A percentile compares a stretch with the other conserved stretches of the same genome.
phyloP scores from a whole-genome alignment of 23 red algal genomes.

The Rhodosorus marinus region DNA sequence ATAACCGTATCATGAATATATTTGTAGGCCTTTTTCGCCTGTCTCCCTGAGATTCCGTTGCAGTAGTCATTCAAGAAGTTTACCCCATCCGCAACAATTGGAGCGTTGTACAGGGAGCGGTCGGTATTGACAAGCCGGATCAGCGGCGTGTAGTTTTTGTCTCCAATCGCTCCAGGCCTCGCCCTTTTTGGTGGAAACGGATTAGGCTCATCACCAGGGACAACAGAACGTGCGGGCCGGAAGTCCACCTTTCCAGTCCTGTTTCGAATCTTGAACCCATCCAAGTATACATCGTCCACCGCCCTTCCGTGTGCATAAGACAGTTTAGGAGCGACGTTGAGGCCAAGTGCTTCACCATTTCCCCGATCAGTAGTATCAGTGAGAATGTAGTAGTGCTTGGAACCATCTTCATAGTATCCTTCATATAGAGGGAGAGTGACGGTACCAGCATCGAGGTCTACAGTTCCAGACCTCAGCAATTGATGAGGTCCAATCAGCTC shows the following conservation, averaged over 20 bases:
- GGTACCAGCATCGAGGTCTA: conserved; percentile 14
- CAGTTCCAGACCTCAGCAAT: conserved; percentile 12
- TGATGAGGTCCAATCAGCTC: conserved; percentile 12
- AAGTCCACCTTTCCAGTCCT: conserved; percentile 12
- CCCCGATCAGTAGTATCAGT: conserved; percentile 10
- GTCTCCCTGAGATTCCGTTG: conserved; percentile 8
- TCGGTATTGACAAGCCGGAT: conserved; percentile 6
- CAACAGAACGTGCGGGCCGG: neutral
- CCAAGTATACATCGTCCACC: conserved; percentile 1
- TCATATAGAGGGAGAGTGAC: conserved; percentile 13
- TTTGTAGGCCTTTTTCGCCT: neutral
- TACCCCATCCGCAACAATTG: conserved; percentile 6
- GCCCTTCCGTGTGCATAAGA: conserved; percentile 5
- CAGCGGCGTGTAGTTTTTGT: conserved; percentile 6
- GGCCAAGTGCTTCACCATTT: conserved; percentile 12
- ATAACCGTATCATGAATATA: conserved; percentile 10
- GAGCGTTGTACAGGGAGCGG: conserved; percentile 16
- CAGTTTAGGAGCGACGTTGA: conserved; percentile 11
- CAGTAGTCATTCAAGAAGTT: conserved; percentile 6
- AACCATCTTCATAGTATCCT: conserved; percentile 9
- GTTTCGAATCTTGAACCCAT: neutral
- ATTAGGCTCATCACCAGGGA: neutral
- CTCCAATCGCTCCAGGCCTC: conserved; percentile 3
- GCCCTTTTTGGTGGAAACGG: conserved; percentile 3
- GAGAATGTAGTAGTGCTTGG: conserved; percentile 8